Conservation (phyloP, 257 asterid genomes). For the Solanum pinnatisectum region DNA sequence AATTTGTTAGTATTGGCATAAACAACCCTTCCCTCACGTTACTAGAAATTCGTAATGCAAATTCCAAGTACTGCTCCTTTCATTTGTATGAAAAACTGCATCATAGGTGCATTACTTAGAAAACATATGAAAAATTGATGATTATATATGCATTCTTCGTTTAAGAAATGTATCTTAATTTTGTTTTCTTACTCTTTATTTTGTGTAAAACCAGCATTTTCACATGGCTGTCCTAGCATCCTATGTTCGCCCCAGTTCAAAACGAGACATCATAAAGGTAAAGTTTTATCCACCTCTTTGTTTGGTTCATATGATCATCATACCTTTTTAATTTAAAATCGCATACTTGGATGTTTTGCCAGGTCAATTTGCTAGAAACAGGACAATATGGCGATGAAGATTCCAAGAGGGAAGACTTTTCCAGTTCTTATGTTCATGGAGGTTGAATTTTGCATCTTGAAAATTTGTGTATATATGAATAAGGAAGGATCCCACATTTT, state of each 20-base stretch:
- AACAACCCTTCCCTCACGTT: background rate
- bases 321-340: background rate
- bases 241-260: constrained; percentile 34
- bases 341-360: background rate
- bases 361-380: constrained; percentile 66
- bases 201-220: constrained; percentile 41
- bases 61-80: background rate
- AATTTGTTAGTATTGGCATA: background rate
- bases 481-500: too few species aligned
- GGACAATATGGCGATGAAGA: constrained; percentile 23
- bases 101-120: too few species aligned
- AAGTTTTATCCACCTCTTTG: background rate
- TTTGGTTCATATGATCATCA: background rate
- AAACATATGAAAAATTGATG: background rate
- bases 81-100: background rate
- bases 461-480: background rate
- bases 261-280: constrained; percentile 60
- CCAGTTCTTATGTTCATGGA: background rate
- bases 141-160: background rate
- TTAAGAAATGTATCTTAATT: background rate
- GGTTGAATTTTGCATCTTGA: background rate
- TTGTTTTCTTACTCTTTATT: background rate
- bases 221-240: constrained; percentile 68
- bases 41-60: background rate
- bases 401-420: background rate